Conservation (phyloP, 345 rosid genomes). For the Viola odorata region DNA sequence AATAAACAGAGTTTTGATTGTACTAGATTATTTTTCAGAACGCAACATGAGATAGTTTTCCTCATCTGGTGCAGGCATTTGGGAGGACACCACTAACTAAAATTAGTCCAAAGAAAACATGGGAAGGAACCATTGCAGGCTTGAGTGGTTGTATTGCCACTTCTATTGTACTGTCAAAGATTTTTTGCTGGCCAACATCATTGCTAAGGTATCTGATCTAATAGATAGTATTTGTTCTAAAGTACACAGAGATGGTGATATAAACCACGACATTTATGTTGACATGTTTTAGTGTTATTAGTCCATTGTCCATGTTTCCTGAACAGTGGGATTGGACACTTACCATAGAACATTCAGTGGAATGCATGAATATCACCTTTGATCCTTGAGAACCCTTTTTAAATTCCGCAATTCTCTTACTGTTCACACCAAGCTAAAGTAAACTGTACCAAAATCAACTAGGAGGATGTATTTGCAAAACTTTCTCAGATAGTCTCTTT, state of each 20-base stretch:
- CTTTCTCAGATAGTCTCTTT: no score
- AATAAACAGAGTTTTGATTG: no score
- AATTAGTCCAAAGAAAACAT: conserved; percentile 89
- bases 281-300: not conserved
- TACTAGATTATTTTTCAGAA: no score
- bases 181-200: conserved; percentile 74
- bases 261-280: not conserved
- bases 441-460: no score
- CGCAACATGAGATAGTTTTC: conserved; percentile 10
- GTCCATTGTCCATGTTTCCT: not conserved
- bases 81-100: conserved; percentile 75
- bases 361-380: not conserved
- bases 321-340: not conserved
- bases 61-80: conserved; percentile 50
- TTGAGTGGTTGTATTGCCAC: conserved; percentile 78
- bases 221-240: no score
- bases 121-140: conserved; percentile 87
- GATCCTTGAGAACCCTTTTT: no score
- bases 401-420: no score
- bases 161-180: conserved; percentile 47
- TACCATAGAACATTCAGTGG: not conserved
- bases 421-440: no score
- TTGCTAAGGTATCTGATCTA: conserved; percentile 47
- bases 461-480: no score
- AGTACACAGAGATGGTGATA: no score